These are phyloP conservation scores for Aspergillus cejpii DNA, from an alignment of 2,329 filamentous ascomycete genomes.

Conservation along the genomic window DNA sequence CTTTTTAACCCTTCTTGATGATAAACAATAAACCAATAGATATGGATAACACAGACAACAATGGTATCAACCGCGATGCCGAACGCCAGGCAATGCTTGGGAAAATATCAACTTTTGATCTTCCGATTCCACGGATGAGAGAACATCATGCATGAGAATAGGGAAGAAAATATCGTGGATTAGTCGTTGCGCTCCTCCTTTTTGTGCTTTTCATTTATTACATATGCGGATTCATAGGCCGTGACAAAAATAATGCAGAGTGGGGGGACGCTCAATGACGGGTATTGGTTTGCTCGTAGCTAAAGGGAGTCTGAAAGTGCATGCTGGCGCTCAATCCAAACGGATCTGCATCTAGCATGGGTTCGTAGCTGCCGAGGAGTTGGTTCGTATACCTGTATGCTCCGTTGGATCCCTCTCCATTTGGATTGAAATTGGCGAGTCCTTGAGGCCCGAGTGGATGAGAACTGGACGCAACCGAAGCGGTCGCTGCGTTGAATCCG, in stretches of 20 bases:
- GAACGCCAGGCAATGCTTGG: slow-evolving; percentile 33
- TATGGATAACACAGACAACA: too few species aligned
- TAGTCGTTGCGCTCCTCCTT: slow-evolving; percentile 3
- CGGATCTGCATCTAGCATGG: slow-evolving; percentile 84
- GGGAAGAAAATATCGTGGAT: slow-evolving; percentile 10
- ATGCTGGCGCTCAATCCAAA: slow-evolving; percentile 91
- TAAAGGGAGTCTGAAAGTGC: slow-evolving; percentile 82
- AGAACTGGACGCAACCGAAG: slow-evolving; percentile 39
- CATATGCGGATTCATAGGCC: slow-evolving; percentile 3
- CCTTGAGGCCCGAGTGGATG: slow-evolving; percentile 37
- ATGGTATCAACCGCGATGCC: slow-evolving; percentile 30
- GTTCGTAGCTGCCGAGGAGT: slow-evolving; percentile 67
- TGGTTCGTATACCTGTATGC: slow-evolving; percentile 44
- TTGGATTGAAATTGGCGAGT: slow-evolving; percentile 38
- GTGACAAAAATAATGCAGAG: not conserved
- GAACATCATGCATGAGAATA: slow-evolving; percentile 7
- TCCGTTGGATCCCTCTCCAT: slow-evolving; percentile 34
- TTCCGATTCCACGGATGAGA: slow-evolving; percentile 8
- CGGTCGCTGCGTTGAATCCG: slow-evolving; percentile 35
- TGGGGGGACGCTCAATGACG: slow-evolving; percentile 22
- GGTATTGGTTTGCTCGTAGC: slow-evolving; percentile 38
- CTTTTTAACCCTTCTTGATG: not conserved
- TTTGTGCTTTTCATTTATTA: slow-evolving; percentile 1
- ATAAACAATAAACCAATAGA: slow-evolving; percentile 8
- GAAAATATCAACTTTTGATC: slow-evolving; percentile 26